A percentile compares a stretch with the other conserved stretches of the same genome.
phyloP scores from a whole-genome alignment of 2,329 filamentous ascomycete species.

The Microcyclospora pomicola region DNA sequence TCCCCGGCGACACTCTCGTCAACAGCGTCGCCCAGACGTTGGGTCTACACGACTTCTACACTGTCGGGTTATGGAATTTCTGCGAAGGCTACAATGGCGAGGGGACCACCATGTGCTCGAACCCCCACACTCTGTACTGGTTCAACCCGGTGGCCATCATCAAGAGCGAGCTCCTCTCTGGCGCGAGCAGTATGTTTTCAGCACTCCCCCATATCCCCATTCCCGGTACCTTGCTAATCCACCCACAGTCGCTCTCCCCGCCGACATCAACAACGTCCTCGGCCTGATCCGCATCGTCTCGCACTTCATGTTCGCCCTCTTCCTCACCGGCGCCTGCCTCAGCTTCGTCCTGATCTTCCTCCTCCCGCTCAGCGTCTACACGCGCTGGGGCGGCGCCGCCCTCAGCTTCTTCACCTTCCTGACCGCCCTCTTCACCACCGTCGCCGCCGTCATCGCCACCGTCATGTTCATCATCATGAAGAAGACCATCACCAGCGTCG shows the following conservation, averaged over 20 bases:
- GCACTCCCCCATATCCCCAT: neutral
- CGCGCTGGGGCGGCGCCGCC: conserved; percentile 46
- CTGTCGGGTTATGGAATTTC: conserved; percentile 81
- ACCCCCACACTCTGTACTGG: conserved; percentile 61
- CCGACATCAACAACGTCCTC: conserved; percentile 58
- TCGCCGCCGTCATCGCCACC: conserved; percentile 62
- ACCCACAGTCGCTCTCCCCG: conserved; percentile 54
- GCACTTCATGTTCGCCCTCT: conserved; percentile 80
- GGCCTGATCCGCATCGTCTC: conserved; percentile 60
- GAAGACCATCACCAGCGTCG: conserved; percentile 55
- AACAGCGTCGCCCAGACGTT: conserved; percentile 78
- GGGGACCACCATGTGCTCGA: conserved; percentile 64
- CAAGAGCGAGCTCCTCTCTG: conserved; percentile 62
- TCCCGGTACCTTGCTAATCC: neutral
- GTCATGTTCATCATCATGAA: conserved; percentile 73
- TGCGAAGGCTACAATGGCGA: conserved; percentile 71
- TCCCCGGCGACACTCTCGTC: conserved; percentile 60
- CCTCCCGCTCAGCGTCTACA: conserved; percentile 39
- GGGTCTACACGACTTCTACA: conserved; percentile 87
- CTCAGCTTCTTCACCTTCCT: conserved; percentile 55
- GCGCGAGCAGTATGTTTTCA: conserved; percentile 54
- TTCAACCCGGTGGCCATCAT: conserved; percentile 83
- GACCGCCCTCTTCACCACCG: conserved; percentile 51
- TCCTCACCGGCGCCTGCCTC: conserved; percentile 57
- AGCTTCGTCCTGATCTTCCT: conserved; percentile 59